A percentile compares a stretch with the other conserved stretches of the same genome.
Evolutionary conservation across 208 protist species (phyloP).

Genomic region (Acanthamoeba polyphaga): DNA sequence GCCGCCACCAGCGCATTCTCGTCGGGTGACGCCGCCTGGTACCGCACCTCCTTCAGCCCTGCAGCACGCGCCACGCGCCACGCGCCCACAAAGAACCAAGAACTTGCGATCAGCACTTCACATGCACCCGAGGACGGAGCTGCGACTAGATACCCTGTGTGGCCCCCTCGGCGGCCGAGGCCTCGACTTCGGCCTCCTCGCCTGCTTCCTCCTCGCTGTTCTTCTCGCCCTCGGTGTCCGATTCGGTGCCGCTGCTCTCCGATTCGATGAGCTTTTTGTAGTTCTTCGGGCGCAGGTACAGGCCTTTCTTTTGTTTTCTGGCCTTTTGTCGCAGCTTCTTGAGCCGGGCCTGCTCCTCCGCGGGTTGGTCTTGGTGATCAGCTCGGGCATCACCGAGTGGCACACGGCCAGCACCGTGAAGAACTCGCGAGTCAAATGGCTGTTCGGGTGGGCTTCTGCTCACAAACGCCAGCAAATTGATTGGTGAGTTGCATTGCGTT

Average conservation of each 20-base stretch:
- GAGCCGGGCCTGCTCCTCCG: conserved; percentile 12
- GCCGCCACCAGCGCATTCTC: conserved; percentile 94
- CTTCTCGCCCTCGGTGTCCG: background rate
- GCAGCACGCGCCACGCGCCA: background rate
- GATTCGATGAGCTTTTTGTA: conserved; percentile 38
- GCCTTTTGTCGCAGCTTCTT: conserved; percentile 25
- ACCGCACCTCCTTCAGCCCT: conserved; percentile 85
- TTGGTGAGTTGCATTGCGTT: background rate
- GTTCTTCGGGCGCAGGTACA: background rate
- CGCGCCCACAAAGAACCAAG: background rate
- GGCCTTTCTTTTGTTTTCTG: background rate
- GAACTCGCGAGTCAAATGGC: background rate
- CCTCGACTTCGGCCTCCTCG: background rate
- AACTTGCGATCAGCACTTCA: background rate
- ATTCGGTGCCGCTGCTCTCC: background rate
- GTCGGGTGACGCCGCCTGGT: conserved; percentile 95
- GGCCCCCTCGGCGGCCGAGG: background rate
- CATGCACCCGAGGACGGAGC: background rate
- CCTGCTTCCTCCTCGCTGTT: background rate
- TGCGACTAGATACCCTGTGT: background rate
- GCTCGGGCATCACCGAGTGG: conserved; percentile 82
- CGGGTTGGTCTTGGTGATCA: conserved; percentile 57
- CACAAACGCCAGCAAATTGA: background rate
- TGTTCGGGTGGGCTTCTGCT: conserved; percentile 30
- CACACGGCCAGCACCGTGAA: conserved; percentile 77